Conservation (phyloP, 805 yeast species). For the Kodamaea sagamina region DNA sequence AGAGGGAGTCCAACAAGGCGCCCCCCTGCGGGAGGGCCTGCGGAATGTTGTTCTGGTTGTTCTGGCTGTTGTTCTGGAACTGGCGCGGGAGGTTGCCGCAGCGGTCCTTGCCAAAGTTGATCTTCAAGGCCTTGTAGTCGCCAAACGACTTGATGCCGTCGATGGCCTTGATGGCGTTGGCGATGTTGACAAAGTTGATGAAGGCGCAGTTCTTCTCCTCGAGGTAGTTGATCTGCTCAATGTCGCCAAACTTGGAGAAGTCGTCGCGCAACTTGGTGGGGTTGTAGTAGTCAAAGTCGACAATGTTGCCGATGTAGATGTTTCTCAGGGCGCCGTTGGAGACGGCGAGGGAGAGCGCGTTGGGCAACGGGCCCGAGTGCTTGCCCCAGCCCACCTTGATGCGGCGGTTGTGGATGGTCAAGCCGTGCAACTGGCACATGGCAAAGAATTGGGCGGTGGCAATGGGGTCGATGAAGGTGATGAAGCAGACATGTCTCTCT, state of each 20-base stretch:
- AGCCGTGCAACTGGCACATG: constrained; percentile 86
- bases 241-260: constrained; percentile 84
- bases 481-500: constrained; percentile 90
- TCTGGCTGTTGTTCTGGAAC: constrained; percentile 38
- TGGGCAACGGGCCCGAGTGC: constrained; percentile 89
- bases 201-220: constrained; percentile 87
- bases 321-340: constrained; percentile 93
- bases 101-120: constrained; percentile 54
- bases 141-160: constrained; percentile 82
- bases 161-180: constrained; percentile 87
- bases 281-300: constrained; percentile 50
- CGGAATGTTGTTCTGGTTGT: constrained; percentile 6
- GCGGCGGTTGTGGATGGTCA: constrained; percentile 80
- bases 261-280: constrained; percentile 66
- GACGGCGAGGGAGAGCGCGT: constrained; percentile 84
- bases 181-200: constrained; percentile 87
- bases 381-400: constrained; percentile 98
- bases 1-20: constrained; percentile 16
- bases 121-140: constrained; percentile 65
- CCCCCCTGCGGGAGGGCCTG: constrained; percentile 9
- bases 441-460: constrained; percentile 98
- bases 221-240: constrained; percentile 89
- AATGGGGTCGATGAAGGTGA: constrained; percentile 93
- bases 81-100: constrained; percentile 94
- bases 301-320: constrained; percentile 78